Evolutionary conservation across 768 basidiomycete species (phyloP), one percentile per base, ranked within the genome.

Genomic region (Rhizopogon sp.): DNA sequence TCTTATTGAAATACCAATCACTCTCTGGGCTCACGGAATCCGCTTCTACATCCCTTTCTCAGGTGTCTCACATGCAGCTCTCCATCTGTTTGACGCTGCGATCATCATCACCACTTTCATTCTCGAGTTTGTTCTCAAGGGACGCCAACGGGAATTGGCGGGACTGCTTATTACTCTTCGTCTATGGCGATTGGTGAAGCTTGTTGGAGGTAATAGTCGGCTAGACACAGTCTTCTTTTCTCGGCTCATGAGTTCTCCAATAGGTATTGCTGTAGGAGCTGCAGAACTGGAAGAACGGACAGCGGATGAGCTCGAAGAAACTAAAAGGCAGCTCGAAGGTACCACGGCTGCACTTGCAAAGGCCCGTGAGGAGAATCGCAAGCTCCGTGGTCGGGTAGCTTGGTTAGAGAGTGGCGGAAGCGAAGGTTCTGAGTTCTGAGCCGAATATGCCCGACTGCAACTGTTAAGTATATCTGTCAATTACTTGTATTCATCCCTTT

Each of bases 181-280:
- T 68, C 67, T 93, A 13, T 91, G 91, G 90, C 78, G 90, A 25
- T 72, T 93, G 33, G 79, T 92, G 25, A 90, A 91, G 64, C 74
- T 93, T 11, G 83, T 90, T 9, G 79, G 79, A 68, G 81, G 79
- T 80, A 54, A 44, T 63, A 69, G 50, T 6, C 25, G 25, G 13
- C 25, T 33, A 33, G 37, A 49, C 40, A n/a, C 20, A 50, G 14
- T 33, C 25, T 52, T 35, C 40, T 43, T 6, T 43, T 31, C 0
- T 39, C 17, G 43, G 43, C 37, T 58, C 33, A 58, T 52, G 39
- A 55, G 22, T 43, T 39, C 22, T 49, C 40, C 39, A 51, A 50
- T 58, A 89, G 89, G 88, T 42, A 80, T 93, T 37, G 82, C 89
- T 3, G 81, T 91, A 42, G 86, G 88, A 11, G 83, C 87, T 1